A percentile compares a stretch with the other conserved stretches of the same genome.
These are phyloP conservation scores for Venturia asperata DNA, from an alignment of 2,329 filamentous ascomycete genomes.

Conservation along the genomic window DNA sequence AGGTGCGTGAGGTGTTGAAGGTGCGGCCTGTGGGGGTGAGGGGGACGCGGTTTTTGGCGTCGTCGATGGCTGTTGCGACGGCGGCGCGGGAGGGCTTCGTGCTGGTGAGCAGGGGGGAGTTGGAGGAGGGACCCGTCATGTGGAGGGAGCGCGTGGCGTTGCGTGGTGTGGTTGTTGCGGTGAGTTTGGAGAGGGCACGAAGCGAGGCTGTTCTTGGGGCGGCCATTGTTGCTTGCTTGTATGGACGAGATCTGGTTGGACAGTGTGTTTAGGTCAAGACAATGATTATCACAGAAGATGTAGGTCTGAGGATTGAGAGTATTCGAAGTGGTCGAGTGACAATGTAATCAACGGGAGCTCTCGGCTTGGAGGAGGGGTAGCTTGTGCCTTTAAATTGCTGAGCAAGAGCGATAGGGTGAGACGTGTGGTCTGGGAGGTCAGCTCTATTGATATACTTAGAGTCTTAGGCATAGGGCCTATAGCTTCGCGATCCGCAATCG, in stretches of 20 bases:
- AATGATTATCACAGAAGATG: not conserved
- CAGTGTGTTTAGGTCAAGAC: not conserved
- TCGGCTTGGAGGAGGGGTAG: not conserved
- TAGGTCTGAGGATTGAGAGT: not conserved
- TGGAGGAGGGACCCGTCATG: conserved; percentile 55
- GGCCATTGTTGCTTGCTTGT: conserved; percentile 31
- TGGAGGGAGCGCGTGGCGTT: conserved; percentile 42
- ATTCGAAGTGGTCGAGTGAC: not conserved
- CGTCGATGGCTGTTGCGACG: conserved; percentile 44
- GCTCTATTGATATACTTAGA: not conserved
- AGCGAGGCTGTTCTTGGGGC: conserved; percentile 37
- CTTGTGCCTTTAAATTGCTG: not conserved
- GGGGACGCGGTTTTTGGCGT: conserved; percentile 36
- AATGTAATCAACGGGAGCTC: not conserved
- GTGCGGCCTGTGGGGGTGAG: conserved; percentile 36
- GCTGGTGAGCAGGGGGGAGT: conserved; percentile 42
- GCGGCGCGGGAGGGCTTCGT: conserved; percentile 45
- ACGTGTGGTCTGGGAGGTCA: not conserved
- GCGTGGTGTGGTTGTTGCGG: conserved; percentile 30
- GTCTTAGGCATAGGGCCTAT: not conserved
- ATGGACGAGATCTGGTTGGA: not conserved
- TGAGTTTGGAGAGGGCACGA: conserved; percentile 37
- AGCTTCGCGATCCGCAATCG: not conserved
- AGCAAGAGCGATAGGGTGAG: not conserved
- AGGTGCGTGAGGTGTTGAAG: conserved; percentile 55